Evolutionary conservation across 148 eudicot genomes (phyloP).

Genomic region (Silene conica): DNA sequence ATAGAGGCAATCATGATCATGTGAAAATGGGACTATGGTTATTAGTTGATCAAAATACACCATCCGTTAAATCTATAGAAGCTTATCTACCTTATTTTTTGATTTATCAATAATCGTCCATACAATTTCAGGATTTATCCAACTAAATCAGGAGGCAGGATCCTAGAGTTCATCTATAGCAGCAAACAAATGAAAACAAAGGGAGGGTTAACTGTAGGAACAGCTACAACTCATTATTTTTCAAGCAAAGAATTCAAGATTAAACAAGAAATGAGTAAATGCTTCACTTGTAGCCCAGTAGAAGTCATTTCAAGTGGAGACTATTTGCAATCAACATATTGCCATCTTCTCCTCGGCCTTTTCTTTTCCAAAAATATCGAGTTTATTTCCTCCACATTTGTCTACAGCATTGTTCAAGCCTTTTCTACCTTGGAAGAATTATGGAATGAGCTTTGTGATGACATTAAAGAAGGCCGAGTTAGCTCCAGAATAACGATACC

Average conservation of each 20-base stretch:
- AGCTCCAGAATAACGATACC: conserved; percentile 42
- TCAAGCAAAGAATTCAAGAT: conserved; percentile 56
- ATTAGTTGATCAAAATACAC: too few species aligned
- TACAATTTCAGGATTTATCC: conserved; percentile 61
- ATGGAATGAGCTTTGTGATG: conserved; percentile 55
- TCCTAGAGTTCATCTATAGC: conserved; percentile 70
- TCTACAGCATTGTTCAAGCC: conserved; percentile 61
- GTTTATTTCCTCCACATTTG: conserved; percentile 63
- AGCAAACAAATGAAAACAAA: conserved; percentile 63
- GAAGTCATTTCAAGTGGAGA: conserved; percentile 65
- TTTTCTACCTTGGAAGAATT: conserved; percentile 44
- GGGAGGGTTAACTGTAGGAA: conserved; percentile 60
- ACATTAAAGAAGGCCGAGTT: conserved; percentile 47
- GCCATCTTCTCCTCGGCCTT: conserved; percentile 75
- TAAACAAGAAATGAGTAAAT: conserved; percentile 42
- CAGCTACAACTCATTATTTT: conserved; percentile 74
- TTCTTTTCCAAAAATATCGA: conserved; percentile 43
- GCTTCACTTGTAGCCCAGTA: conserved; percentile 58
- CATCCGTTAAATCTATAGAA: too few species aligned
- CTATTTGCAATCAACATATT: conserved; percentile 61
- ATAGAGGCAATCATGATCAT: too few species aligned
- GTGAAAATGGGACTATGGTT: too few species aligned
- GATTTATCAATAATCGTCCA: too few species aligned
- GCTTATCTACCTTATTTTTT: too few species aligned
- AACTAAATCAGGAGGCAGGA: conserved; percentile 48